These are phyloP conservation scores for Calamus simplicifolius DNA, from an alignment of 176 grass and related monocot species.

Conservation along the genomic window DNA sequence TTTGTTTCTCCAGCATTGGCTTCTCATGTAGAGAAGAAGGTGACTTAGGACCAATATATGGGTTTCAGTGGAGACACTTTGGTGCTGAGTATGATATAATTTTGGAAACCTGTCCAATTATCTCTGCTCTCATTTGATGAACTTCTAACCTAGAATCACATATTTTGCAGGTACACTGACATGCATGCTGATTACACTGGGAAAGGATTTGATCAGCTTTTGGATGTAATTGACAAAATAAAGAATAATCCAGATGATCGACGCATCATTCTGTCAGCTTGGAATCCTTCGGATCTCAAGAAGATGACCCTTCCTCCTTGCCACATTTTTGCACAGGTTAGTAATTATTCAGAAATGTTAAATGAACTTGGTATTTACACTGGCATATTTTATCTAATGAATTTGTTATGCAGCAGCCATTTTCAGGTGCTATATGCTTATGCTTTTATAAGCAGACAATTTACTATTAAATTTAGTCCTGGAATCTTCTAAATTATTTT, in stretches of 20 bases:
- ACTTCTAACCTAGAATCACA: neutral
- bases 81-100: constrained; percentile 56
- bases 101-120: constrained; percentile 1
- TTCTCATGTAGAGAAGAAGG: constrained; percentile 66
- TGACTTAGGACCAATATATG: constrained; percentile 78
- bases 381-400: no score
- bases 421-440: no score
- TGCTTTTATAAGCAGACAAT: no score
- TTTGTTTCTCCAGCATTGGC: constrained; percentile 47
- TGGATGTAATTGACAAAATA: constrained; percentile 76
- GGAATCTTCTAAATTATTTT: no score
- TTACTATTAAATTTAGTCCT: no score
- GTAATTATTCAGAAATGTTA: neutral
- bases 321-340: constrained; percentile 85
- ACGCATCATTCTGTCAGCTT: constrained; percentile 61
- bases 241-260: constrained; percentile 78
- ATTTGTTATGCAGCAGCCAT: no score
- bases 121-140: neutral
- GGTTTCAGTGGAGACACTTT: constrained; percentile 94
- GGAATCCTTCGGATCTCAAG: constrained; percentile 74
- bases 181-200: constrained; percentile 79
- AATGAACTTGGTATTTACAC: no score
- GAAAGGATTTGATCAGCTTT: constrained; percentile 79
- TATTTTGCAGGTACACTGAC: constrained; percentile 51
- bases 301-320: constrained; percentile 82